A percentile compares a stretch with the other conserved stretches of the same genome.
Evolutionary conservation across 192 early-diverging fungal genomes (phyloP).

Genomic region (Mortierella hygrophila): DNA sequence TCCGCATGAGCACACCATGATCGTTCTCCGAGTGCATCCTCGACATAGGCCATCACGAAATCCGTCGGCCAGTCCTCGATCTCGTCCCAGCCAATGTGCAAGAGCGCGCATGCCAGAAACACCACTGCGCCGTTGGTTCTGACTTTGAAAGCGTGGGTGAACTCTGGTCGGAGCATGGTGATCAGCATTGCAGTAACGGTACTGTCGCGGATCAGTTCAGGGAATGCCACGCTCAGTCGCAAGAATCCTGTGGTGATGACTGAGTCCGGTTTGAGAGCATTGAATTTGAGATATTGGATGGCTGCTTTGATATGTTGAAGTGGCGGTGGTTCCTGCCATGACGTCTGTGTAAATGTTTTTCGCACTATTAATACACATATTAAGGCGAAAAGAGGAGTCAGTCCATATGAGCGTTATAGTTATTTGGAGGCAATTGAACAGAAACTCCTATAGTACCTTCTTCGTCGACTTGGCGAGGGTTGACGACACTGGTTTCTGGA

Average conservation of each 20-base stretch:
- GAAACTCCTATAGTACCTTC: constrained; percentile 19
- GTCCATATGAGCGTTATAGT: background rate
- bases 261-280: constrained; percentile 47
- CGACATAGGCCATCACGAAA: constrained; percentile 54
- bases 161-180: constrained; percentile 49
- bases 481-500: constrained; percentile 28
- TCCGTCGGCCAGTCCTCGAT: constrained; percentile 51
- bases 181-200: constrained; percentile 34
- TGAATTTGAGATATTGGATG: constrained; percentile 39
- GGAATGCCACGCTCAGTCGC: constrained; percentile 44
- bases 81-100: constrained; percentile 47
- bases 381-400: background rate
- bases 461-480: constrained; percentile 47
- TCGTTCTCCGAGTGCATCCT: constrained; percentile 46
- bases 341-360: constrained; percentile 30
- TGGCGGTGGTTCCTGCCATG: constrained; percentile 42
- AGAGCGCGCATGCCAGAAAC: constrained; percentile 37
- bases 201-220: constrained; percentile 30
- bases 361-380: constrained; percentile 6
- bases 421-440: background rate
- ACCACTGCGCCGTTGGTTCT: constrained; percentile 47
- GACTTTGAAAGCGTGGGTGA: constrained; percentile 51
- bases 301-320: constrained; percentile 40
- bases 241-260: constrained; percentile 43
- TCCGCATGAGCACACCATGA: constrained; percentile 47